Evolutionary conservation across 2,329 filamentous ascomycete genomes (phyloP), one percentile per base, ranked within the genome.

Genomic region (Neopestalotiopsis clavispora): DNA sequence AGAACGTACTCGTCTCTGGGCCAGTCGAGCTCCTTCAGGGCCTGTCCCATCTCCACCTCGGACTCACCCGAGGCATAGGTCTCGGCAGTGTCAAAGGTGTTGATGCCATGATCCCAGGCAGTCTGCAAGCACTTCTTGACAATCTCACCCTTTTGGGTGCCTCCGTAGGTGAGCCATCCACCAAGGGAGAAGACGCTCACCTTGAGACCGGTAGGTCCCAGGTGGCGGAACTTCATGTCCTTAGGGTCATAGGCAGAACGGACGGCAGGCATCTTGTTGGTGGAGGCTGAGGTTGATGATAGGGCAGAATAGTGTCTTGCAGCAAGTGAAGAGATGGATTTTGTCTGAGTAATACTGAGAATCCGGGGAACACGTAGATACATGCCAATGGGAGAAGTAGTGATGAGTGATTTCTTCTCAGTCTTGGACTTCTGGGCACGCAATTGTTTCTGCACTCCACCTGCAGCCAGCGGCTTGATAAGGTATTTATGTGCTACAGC

Each of bases 71-170:
- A 79, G 38, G 84, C 80, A 72, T 87, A 86, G 10, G 76, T 78
- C 75, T 87, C 86, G 38, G 86, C 85, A 4, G 82, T 85, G 75
- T 87, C 86, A 71, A 87, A 88, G 72, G 85, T 86, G 79, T 87
- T 87, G 73, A 88, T 83, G 14, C 86, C 86, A 66, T 81, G 78
- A 68, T 85, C 81, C 77, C 84, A 87, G 6, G 85, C 85, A 1
- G 83, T 80, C 75, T 87, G 81, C 71, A 87, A 80, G 69, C 78
- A 78, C 68, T 79, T 74, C 74, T 80, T 81, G 62, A 81, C 79
- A 42, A 80, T 74, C 28, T 75, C 73, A 63, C 79, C 79, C 71
- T 80, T 80, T 69, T 80, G 77, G 1, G 77, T 79, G 20, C 73
- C 73, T 70, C 74, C 75, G 69, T 75, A 77, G 14, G 75, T 77